Evolutionary conservation across 352 stramenopile genomes (phyloP).

Genomic region (Pythium aristosporum): DNA sequence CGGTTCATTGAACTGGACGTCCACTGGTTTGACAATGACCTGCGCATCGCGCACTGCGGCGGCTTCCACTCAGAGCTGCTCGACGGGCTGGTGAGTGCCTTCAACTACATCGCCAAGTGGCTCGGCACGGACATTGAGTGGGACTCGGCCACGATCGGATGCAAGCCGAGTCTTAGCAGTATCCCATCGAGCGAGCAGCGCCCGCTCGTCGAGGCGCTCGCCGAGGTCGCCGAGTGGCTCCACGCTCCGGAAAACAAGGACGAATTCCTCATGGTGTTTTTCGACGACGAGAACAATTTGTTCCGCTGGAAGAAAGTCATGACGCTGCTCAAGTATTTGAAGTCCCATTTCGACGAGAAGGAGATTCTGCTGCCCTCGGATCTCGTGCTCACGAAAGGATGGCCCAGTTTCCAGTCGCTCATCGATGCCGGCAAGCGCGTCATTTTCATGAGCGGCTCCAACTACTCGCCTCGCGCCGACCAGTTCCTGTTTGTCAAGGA

Average conservation of each 20-base stretch:
- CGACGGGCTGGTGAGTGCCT: conserved; percentile 55
- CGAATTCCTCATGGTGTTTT: conserved; percentile 84
- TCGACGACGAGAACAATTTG: conserved; percentile 74
- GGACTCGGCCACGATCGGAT: conserved; percentile 69
- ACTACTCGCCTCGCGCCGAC: conserved; percentile 63
- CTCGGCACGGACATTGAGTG: conserved; percentile 61
- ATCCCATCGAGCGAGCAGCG: conserved; percentile 62
- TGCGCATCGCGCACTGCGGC: conserved; percentile 67
- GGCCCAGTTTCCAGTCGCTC: conserved; percentile 69
- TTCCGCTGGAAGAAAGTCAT: conserved; percentile 81
- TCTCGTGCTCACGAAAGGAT: conserved; percentile 43
- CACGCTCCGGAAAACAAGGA: conserved; percentile 48
- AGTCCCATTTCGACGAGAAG: conserved; percentile 49
- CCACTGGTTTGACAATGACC: conserved; percentile 66
- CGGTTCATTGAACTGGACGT: conserved; percentile 70
- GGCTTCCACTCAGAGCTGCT: conserved; percentile 60
- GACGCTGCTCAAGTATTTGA: conserved; percentile 64
- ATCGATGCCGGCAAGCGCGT: conserved; percentile 61
- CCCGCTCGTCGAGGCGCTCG: conserved; percentile 39
- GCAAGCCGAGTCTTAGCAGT: conserved; percentile 67
- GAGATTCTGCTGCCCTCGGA: conserved; percentile 72
- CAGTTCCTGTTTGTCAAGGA: conserved; percentile 80
- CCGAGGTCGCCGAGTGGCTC: conserved; percentile 59
- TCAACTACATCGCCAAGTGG: conserved; percentile 62
- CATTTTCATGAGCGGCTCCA: conserved; percentile 74